Conservation (phyloP, 345 rosid species). For the Salix dunnii region DNA sequence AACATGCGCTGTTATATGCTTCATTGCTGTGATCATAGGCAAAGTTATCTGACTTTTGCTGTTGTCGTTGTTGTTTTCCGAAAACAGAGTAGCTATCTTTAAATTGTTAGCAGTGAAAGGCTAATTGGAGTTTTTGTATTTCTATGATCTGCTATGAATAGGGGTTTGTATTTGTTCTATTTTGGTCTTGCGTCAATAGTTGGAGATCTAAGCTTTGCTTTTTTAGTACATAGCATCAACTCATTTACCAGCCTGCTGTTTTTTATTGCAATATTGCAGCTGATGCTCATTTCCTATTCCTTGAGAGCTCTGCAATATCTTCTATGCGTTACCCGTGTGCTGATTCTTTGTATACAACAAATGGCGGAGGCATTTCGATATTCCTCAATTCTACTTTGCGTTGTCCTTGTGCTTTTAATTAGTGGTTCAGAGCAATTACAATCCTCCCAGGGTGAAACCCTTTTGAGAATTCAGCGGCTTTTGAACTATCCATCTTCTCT, state of each 20-base stretch:
- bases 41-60: background rate
- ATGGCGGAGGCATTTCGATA: constrained; percentile 44
- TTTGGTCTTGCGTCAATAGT: background rate
- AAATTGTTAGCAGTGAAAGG: background rate
- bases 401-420: constrained; percentile 34
- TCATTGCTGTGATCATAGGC: background rate
- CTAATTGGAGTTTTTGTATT: background rate
- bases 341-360: constrained; percentile 19
- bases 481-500: constrained; percentile 58
- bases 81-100: background rate
- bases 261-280: constrained; percentile 1
- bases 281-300: background rate
- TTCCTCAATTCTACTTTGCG: constrained; percentile 32
- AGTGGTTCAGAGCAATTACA: constrained; percentile 56
- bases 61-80: background rate
- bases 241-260: background rate
- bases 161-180: background rate
- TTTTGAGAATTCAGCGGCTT: constrained; percentile 61
- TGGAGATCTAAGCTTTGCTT: background rate
- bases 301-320: background rate
- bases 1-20: background rate
- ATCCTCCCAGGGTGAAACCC: constrained; percentile 70
- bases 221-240: background rate
- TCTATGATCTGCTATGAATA: background rate
- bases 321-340: background rate